Evolutionary conservation across 2,329 filamentous ascomycete genomes (phyloP).

Genomic region (Alternaria sp.): DNA sequence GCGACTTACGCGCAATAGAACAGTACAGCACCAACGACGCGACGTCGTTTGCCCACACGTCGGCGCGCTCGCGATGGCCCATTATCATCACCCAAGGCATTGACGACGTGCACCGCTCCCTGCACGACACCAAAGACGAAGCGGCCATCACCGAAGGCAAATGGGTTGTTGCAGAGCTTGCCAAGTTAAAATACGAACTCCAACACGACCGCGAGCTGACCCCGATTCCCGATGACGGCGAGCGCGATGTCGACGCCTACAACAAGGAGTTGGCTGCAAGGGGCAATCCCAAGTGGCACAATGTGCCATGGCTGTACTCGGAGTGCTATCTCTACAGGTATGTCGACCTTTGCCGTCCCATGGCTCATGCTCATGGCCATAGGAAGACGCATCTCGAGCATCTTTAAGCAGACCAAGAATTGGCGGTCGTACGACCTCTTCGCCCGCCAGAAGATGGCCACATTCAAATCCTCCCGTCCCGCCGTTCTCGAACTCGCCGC

Average conservation of each 20-base stretch:
- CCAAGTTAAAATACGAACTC: conserved; percentile 89
- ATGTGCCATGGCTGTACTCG: conserved; percentile 84
- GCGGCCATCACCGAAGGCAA: conserved; percentile 82
- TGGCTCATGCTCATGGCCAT: conserved; percentile 24
- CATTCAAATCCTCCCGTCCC: conserved; percentile 88
- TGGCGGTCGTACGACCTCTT: conserved; percentile 96
- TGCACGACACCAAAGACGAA: conserved; percentile 66
- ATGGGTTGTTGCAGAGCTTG: conserved; percentile 79
- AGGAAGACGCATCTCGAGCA: conserved; percentile 77
- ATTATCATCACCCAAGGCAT: conserved; percentile 92
- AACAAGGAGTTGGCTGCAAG: conserved; percentile 83
- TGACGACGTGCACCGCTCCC: conserved; percentile 87
- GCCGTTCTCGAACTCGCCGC: conserved; percentile 83
- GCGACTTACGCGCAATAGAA: conserved; percentile 58
- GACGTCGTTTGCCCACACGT: conserved; percentile 85
- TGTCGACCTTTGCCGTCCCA: background rate
- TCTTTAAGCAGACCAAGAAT: conserved; percentile 77
- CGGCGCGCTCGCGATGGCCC: conserved; percentile 89
- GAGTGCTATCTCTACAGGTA: conserved; percentile 95
- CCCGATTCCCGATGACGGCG: conserved; percentile 78
- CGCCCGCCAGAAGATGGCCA: conserved; percentile 85
- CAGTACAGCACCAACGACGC: conserved; percentile 81
- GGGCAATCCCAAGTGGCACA: conserved; percentile 80
- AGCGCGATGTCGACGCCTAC: conserved; percentile 78
- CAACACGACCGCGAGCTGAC: conserved; percentile 86